Evolutionary conservation across 352 stramenopile genomes (phyloP), one percentile per base, ranked within the genome.

Genomic region (Phytophthora gonapodyides): DNA sequence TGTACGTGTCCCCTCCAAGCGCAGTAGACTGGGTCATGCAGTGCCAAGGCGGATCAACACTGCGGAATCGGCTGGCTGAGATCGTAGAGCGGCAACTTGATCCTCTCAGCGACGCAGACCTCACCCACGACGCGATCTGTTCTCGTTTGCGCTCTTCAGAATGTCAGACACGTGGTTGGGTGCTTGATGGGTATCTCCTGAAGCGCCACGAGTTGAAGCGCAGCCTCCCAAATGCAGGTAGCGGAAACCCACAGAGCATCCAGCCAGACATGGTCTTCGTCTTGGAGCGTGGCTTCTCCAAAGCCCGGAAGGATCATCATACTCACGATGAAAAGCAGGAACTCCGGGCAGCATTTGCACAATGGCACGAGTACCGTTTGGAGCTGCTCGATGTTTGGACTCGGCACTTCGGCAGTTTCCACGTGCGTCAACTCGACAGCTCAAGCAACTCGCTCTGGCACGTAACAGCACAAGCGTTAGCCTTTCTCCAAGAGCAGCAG

Each of bases 21-120:
- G 75, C 83, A 6, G 52, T 88, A 24, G 65, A 79, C 7, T 92
- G 83, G 83, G 74, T 82, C 4, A 15, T 74, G 7, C 77, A 87
- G 41, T 88, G 80, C 43, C 75, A 86, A n/a, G 75, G 71, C 15
- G 61, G 61, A 3, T 74, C 69, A 2, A 49, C 51, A 6, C 61
- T 93, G 7, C 66, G 60, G 40, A 44, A 35, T 42, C 55, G 9
- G n/a, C 15, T 66, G 30, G 44, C 33, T 50, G 60, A 35, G 21
- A 64, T 48, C 34, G 51, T 24, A 9, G 16, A 58, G 16, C 44
- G 53, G 13, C 47, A 61, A 3, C 21, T 48, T 10, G 49, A 61
- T 16, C 61, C 70, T n/a, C 27, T 61, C 34, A 17, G 42, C n/a
- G 68, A 81, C 40, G 16, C 43, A 7, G 54, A 47, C 0, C 33